Percentiles rank a stretch among this genome's conserved stretches.
Evolutionary conservation across 78 protist genomes (phyloP).

Genomic region (Dictyostelium discoideum): DNA sequence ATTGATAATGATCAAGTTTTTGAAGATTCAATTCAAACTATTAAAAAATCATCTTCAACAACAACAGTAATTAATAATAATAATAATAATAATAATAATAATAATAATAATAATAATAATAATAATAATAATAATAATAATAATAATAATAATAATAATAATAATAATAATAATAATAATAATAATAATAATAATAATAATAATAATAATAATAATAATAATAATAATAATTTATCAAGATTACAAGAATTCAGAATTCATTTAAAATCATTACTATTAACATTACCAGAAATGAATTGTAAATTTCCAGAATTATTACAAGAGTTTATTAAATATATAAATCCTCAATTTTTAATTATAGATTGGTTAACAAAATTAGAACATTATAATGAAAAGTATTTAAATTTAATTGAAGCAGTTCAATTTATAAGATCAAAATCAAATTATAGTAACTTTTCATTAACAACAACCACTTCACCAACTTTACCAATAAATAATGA

Average conservation of each 20-base stretch:
- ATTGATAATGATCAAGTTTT: neutral
- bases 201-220: neutral
- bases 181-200: neutral
- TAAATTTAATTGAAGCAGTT: neutral
- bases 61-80: neutral
- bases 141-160: neutral
- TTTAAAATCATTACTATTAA: neutral
- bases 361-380: slow-evolving; percentile 3
- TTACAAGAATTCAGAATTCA: neutral
- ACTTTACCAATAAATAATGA: neutral
- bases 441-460: neutral
- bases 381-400: neutral
- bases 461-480: neutral
- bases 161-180: neutral
- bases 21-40: neutral
- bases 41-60: neutral
- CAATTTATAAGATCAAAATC: neutral
- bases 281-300: neutral
- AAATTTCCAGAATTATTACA: neutral
- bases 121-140: neutral
- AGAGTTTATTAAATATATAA: neutral
- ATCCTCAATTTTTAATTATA: neutral
- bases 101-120: too few species aligned
- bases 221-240: too few species aligned
- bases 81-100: too few species aligned